Evolutionary conservation across 1,139 yeast species (phyloP).

Genomic region (Sugiyamaella pinicola): DNA sequence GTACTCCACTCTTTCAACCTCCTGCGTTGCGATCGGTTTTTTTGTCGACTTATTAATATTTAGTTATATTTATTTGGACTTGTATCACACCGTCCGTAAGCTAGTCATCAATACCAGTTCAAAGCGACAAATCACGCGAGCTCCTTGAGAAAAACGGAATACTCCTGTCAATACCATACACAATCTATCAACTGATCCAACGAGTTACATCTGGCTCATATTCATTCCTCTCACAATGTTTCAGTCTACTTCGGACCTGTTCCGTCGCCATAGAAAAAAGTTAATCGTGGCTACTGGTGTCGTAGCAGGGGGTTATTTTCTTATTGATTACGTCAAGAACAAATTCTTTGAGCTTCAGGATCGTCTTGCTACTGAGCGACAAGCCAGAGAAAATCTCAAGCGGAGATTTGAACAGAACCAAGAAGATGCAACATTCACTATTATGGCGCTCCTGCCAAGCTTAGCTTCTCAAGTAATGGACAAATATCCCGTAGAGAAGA

Average conservation of each 20-base stretch:
- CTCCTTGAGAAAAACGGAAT: no score
- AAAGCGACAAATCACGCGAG: no score
- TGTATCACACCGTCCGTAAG: no score
- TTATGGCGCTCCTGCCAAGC: conserved; percentile 80
- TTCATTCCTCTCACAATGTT: conserved; percentile 3
- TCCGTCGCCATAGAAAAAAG: conserved; percentile 59
- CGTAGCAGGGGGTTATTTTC: conserved; percentile 59
- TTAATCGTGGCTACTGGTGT: conserved; percentile 60
- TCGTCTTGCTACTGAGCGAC: conserved; percentile 69
- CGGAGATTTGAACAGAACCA: conserved; percentile 85
- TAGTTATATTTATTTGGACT: no score
- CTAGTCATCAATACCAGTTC: no score
- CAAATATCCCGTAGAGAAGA: conserved; percentile 68
- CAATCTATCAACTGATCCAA: no score
- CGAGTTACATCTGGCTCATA: no score
- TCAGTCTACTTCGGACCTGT: conserved; percentile 7
- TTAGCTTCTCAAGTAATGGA: conserved; percentile 65
- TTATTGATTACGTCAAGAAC: conserved; percentile 59
- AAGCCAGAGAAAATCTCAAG: conserved; percentile 69
- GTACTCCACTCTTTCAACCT: no score
- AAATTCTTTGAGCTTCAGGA: conserved; percentile 69
- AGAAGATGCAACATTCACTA: conserved; percentile 83
- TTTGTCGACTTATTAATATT: no score
- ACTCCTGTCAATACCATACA: no score
- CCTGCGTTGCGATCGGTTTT: no score